phyloP scores from a whole-genome alignment of 2,329 filamentous ascomycete species.

The Trichoderma sp. region DNA sequence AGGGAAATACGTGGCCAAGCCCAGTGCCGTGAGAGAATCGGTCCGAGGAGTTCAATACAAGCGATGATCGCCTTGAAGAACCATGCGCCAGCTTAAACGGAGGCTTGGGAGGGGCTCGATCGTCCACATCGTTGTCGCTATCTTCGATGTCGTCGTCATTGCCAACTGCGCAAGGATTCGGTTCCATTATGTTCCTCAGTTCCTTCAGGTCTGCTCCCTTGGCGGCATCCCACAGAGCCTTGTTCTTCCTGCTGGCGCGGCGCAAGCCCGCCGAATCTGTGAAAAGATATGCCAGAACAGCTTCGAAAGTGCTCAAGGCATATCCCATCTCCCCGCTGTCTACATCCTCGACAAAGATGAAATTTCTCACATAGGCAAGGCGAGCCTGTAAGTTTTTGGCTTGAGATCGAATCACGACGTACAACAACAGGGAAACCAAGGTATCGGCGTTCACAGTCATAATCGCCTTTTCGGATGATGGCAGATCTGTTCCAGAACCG shows the following conservation, averaged over 20 bases:
- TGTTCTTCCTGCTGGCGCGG: slow-evolving; percentile 83
- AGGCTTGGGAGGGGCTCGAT: slow-evolving; percentile 40
- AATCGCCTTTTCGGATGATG: slow-evolving; percentile 53
- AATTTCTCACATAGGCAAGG: slow-evolving; percentile 92
- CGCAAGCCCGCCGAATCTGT: slow-evolving; percentile 80
- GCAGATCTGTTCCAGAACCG: slow-evolving; percentile 30
- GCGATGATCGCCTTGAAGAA: slow-evolving; percentile 46
- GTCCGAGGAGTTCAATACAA: slow-evolving; percentile 47
- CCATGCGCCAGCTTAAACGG: slow-evolving; percentile 49
- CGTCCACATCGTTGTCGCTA: slow-evolving; percentile 50
- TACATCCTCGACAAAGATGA: slow-evolving; percentile 97
- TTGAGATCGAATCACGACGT: slow-evolving; percentile 90
- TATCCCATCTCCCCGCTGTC: slow-evolving; percentile 97
- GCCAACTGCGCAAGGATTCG: slow-evolving; percentile 51
- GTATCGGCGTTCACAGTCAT: slow-evolving; percentile 81
- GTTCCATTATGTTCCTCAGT: slow-evolving; percentile 78
- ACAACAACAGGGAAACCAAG: slow-evolving; percentile 83
- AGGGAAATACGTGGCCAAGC: slow-evolving; percentile 88
- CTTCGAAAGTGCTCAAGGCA: slow-evolving; percentile 92
- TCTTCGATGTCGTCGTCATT: slow-evolving; percentile 51
- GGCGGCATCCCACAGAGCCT: slow-evolving; percentile 82
- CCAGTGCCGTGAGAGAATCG: slow-evolving; percentile 57
- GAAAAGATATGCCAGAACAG: slow-evolving; percentile 83
- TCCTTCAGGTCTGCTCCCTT: slow-evolving; percentile 74
- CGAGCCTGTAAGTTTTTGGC: slow-evolving; percentile 85